Base-by-base conservation (phyloP, 495 filamentous ascomycete species). In the Penicillium cosmopolitanum region DNA sequence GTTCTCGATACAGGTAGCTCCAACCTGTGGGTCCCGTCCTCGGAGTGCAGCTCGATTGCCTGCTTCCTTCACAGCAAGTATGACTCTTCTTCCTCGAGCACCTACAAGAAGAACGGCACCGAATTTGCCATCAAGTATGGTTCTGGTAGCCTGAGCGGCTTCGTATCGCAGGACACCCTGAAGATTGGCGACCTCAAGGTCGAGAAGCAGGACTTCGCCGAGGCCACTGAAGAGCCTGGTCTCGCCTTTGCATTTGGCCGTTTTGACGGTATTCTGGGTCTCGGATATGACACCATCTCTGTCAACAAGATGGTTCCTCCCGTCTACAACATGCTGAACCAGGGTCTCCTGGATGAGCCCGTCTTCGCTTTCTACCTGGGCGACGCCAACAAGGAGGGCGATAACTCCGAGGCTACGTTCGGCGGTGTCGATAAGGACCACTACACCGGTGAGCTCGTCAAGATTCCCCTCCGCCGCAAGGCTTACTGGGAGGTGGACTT, bases 401-500 rank as follows among this genome's bases (percentile, higher is more conserved):
- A 89, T 53, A 83, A 89, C 70, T 97, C 93, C 10, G 94, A 92
- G 76, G 94, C 88, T 38, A 87, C 87, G 53, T 98, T 99, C 61
- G 96, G 96, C 76, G 96, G 96, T 68, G 81, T 97, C 56, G 87
- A 98, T 76, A 79, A 92, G 75, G 78, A 80, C 68, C 91, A 91
- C 81, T 98, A 92, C 82, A 87, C 82, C 33, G 96, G 96, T 65
- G 88, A 97, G 76, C 82, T 99, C 67, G 91, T 86, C 60, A 93
- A 89, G 70, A 92, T 99, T 62, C 94, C 94, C 50, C 85, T 99
- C 62, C 87, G 95, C 72, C 91, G 96, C 69, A 97, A 97, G 88
- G 96, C 96, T 40, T 99, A 99, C 84, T 99, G 96, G 96, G 96
- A 99, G 82, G 94, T 98, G 25, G 93, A 98, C 64, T 87, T 98